A percentile compares a stretch with the other conserved stretches of the same genome.
These are phyloP conservation scores for Aureobasidium sp. DNA, from an alignment of 2,329 filamentous ascomycete genomes.

Conservation along the genomic window DNA sequence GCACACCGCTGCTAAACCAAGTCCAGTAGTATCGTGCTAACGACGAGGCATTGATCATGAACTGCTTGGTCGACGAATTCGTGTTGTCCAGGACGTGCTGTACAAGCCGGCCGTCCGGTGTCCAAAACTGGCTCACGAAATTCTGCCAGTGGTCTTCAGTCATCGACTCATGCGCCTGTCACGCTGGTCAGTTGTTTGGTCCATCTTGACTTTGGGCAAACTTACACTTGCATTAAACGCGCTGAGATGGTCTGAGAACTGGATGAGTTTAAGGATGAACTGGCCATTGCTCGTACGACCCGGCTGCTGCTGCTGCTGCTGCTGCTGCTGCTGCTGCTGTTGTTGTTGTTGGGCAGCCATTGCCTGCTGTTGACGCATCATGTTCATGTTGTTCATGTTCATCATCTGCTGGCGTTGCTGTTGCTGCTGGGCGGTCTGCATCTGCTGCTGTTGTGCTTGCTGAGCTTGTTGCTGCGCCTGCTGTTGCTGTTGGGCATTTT, in stretches of 20 bases:
- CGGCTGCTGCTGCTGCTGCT: conserved; percentile 13
- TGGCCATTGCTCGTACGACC: conserved; percentile 28
- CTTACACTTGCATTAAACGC: conserved; percentile 33
- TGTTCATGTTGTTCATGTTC: conserved; percentile 11
- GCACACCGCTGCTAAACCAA: conserved; percentile 79
- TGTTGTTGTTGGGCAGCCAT: conserved; percentile 15
- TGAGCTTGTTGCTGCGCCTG: conserved; percentile 21
- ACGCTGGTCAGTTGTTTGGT: neutral
- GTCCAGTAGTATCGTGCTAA: conserved; percentile 84
- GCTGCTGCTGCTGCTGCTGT: conserved; percentile 17
- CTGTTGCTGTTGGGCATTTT: conserved; percentile 36
- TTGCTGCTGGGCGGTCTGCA: conserved; percentile 21
- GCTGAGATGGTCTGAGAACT: conserved; percentile 49
- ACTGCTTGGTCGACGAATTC: conserved; percentile 25
- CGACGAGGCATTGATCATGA: conserved; percentile 38
- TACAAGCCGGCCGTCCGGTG: conserved; percentile 64
- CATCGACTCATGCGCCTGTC: conserved; percentile 29
- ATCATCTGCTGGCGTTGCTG: conserved; percentile 24
- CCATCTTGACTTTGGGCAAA: neutral
- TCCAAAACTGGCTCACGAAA: conserved; percentile 78
- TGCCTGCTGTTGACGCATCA: conserved; percentile 19
- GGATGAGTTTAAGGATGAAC: conserved; percentile 44
- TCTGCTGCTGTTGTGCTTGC: conserved; percentile 15
- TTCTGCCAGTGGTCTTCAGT: conserved; percentile 68
- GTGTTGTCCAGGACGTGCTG: conserved; percentile 49